Conservation (phyloP, 1,284 basidiomycete genomes). For the Sanghuangporus sanghuang region DNA sequence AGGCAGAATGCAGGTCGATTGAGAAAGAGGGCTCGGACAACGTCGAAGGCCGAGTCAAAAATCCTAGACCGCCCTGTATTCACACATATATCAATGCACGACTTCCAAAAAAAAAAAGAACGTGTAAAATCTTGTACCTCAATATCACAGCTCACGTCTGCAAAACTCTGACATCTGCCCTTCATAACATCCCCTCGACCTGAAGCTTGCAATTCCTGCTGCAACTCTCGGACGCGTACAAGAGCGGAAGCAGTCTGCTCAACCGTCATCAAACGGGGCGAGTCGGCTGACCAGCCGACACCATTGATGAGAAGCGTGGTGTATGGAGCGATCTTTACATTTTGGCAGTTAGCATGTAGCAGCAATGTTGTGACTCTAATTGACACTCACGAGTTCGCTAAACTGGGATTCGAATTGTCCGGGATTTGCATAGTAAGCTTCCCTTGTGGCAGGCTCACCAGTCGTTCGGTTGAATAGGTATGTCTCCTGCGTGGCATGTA, state of each 20-base stretch:
- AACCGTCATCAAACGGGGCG: constrained; percentile 75
- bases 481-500: constrained; percentile 65
- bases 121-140: constrained; percentile 50
- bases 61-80: constrained; percentile 75
- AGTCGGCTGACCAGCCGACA: constrained; percentile 74
- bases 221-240: constrained; percentile 40
- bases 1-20: constrained; percentile 35
- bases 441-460: constrained; percentile 34
- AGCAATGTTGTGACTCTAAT: neutral
- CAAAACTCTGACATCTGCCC: constrained; percentile 63
- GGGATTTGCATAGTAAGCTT: constrained; percentile 70
- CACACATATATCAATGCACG: neutral
- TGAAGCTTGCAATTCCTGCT: constrained; percentile 21
- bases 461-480: constrained; percentile 42
- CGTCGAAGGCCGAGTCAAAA: constrained; percentile 70
- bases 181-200: constrained; percentile 21
- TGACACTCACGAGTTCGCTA: constrained; percentile 49
- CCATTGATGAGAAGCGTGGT: constrained; percentile 82
- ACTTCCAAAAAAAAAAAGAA: neutral
- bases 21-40: constrained; percentile 72
- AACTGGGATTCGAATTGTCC: constrained; percentile 65
- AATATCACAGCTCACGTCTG: constrained; percentile 85
- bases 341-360: neutral
- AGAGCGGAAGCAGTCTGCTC: constrained; percentile 55
- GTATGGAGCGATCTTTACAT: constrained; percentile 70